Evolutionary conservation across 306 rosid species (phyloP).

Genomic region (Adenanthera pavonina): DNA sequence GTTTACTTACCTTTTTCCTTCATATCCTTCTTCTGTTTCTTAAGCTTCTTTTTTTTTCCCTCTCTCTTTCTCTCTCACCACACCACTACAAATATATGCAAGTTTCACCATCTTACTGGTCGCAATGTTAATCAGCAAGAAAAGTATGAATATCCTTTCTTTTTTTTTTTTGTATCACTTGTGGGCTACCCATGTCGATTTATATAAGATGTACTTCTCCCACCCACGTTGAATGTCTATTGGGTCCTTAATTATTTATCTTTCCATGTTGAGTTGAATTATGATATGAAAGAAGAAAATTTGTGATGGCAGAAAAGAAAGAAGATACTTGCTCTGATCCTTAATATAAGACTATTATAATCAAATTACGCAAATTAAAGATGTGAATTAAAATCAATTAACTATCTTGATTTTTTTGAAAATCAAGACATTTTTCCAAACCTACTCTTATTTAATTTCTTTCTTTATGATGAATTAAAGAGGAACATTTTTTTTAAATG

Average conservation of each 20-base stretch:
- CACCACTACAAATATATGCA: slow-evolving; percentile 40
- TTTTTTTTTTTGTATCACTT: not conserved
- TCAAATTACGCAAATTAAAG: too few species aligned
- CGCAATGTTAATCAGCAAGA: slow-evolving; percentile 35
- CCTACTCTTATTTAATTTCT: too few species aligned
- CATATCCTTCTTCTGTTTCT: slow-evolving; percentile 67
- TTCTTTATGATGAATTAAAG: too few species aligned
- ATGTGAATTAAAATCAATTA: too few species aligned
- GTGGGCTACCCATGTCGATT: not conserved
- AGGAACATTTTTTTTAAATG: too few species aligned
- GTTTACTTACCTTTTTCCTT: slow-evolving; percentile 59
- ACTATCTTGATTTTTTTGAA: too few species aligned
- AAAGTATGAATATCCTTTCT: not conserved
- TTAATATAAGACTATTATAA: too few species aligned
- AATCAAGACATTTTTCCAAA: too few species aligned
- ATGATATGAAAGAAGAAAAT: not conserved
- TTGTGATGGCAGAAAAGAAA: not conserved
- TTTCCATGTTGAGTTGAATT: not conserved
- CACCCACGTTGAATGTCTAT: not conserved
- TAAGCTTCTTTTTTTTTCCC: slow-evolving; percentile 10
- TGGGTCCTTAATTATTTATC: not conserved
- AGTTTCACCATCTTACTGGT: slow-evolving; percentile 63
- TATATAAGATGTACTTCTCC: slow-evolving; percentile 2
- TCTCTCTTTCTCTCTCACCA: slow-evolving; percentile 49
- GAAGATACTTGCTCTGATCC: too few species aligned